Conservation (phyloP, 1,284 basidiomycete genomes). For the Cutaneotrichosporon daszewskae region DNA sequence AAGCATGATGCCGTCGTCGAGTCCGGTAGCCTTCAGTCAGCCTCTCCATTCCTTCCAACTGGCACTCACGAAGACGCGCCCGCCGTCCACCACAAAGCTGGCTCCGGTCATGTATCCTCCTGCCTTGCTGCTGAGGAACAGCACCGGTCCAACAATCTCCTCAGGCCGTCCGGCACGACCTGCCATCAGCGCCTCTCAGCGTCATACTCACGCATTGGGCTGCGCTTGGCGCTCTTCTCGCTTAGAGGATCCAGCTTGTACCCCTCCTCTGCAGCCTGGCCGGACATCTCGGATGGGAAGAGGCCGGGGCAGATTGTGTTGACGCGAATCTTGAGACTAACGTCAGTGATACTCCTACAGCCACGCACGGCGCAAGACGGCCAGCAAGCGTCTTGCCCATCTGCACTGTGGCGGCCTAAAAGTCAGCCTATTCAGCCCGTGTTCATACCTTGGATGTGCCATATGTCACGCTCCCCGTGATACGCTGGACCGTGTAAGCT, state of each 20-base stretch:
- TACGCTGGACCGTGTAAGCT: not conserved
- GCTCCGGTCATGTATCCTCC: constrained; percentile 41
- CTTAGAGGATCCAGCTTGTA: constrained; percentile 21
- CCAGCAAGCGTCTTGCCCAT: constrained; percentile 30
- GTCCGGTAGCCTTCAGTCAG: constrained; percentile 15
- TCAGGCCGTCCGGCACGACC: constrained; percentile 17
- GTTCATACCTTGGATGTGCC: not conserved
- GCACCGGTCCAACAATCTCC: constrained; percentile 35
- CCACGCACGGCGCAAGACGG: constrained; percentile 29
- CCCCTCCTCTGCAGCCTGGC: constrained; percentile 8
- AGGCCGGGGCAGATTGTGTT: constrained; percentile 39
- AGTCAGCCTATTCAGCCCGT: constrained; percentile 27
- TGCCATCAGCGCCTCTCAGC: no score
- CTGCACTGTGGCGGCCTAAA: constrained; percentile 38
- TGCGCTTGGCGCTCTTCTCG: constrained; percentile 22
- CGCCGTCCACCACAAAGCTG: constrained; percentile 39
- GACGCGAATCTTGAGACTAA: constrained; percentile 35
- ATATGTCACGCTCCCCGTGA: not conserved
- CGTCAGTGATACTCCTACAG: no score
- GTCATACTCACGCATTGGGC: constrained; percentile 4
- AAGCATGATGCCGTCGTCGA: constrained; percentile 26
- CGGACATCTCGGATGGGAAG: constrained; percentile 40
- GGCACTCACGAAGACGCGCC: constrained; percentile 25
- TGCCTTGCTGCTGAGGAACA: constrained; percentile 33
- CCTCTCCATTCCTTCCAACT: not conserved